A percentile compares a stretch with the other conserved stretches of the same genome.
Evolutionary conservation across 192 early-diverging fungal species (phyloP).

Genomic region (Paraglomus brasilianum): DNA sequence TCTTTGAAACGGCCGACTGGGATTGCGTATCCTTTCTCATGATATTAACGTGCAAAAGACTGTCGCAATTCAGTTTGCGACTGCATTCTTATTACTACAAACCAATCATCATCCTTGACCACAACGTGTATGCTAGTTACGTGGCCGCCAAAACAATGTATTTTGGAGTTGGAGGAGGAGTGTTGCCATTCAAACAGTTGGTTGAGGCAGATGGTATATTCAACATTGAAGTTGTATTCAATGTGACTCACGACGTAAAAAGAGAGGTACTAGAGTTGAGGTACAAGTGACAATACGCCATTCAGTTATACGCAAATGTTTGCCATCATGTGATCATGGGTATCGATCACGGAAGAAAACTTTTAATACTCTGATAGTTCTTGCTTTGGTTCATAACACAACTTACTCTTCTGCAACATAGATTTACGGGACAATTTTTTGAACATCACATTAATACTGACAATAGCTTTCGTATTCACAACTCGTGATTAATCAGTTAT

Average conservation of each 20-base stretch:
- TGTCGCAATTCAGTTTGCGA: neutral
- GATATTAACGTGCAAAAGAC: too few relatives aligned
- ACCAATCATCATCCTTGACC: neutral
- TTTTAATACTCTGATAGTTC: too few relatives aligned
- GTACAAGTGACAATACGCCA: too few relatives aligned
- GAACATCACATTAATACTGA: too few relatives aligned
- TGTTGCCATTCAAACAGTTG: constrained; percentile 69
- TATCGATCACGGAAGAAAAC: too few relatives aligned
- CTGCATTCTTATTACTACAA: neutral
- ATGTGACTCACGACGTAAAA: constrained; percentile 57
- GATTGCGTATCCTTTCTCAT: constrained; percentile 41
- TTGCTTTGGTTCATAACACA: too few relatives aligned
- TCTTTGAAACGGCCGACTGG: constrained; percentile 50
- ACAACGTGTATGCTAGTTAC: constrained; percentile 43
- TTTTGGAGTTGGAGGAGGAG: constrained; percentile 90
- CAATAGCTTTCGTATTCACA: too few relatives aligned
- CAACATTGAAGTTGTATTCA: constrained; percentile 59
- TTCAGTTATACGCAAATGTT: too few relatives aligned
- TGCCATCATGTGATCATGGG: too few relatives aligned
- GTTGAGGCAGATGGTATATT: constrained; percentile 57
- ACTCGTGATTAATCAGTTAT: neutral
- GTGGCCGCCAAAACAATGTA: constrained; percentile 92
- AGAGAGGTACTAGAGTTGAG: constrained; percentile 73
- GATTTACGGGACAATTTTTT: too few relatives aligned
- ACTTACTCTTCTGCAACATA: too few relatives aligned